These are phyloP conservation scores for Exobasidium rhododendri DNA, from an alignment of 1,284 basidiomycete species.

Conservation along the genomic window DNA sequence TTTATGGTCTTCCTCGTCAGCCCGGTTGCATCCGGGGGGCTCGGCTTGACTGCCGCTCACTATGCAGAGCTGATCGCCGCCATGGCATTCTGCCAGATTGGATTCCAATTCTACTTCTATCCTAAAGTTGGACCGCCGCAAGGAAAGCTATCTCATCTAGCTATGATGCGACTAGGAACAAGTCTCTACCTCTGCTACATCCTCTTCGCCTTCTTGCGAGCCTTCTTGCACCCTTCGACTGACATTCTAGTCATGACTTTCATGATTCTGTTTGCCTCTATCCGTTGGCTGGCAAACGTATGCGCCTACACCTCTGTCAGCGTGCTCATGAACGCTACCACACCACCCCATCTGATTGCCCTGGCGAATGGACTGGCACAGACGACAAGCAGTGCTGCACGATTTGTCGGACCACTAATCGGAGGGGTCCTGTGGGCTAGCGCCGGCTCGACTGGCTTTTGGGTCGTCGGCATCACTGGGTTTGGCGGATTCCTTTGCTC, in stretches of 20 bases:
- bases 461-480: constrained; percentile 42
- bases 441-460: constrained; percentile 48
- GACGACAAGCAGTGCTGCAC: constrained; percentile 53
- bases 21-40: constrained; percentile 45
- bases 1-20: constrained; percentile 55
- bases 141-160: constrained; percentile 48
- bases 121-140: constrained; percentile 62
- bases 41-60: constrained; percentile 53
- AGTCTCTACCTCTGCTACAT: constrained; percentile 33
- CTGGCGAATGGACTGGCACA: constrained; percentile 58
- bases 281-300: constrained; percentile 55
- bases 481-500: constrained; percentile 36
- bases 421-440: constrained; percentile 52
- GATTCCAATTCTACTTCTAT: constrained; percentile 59
- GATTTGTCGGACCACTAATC: constrained; percentile 55
- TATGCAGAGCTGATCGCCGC: constrained; percentile 54
- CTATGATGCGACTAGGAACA: constrained; percentile 49
- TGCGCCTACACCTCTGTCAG: constrained; percentile 54
- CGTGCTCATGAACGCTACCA: constrained; percentile 56
- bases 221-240: constrained; percentile 53
- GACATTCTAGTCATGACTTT: constrained; percentile 57
- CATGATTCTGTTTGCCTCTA: constrained; percentile 55
- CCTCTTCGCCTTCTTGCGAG: constrained; percentile 58
- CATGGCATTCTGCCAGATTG: constrained; percentile 46
- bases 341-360: constrained; percentile 56